phyloP scores from a whole-genome alignment of 1,284 basidiomycete genomes.

The Trichosporon asahii region DNA sequence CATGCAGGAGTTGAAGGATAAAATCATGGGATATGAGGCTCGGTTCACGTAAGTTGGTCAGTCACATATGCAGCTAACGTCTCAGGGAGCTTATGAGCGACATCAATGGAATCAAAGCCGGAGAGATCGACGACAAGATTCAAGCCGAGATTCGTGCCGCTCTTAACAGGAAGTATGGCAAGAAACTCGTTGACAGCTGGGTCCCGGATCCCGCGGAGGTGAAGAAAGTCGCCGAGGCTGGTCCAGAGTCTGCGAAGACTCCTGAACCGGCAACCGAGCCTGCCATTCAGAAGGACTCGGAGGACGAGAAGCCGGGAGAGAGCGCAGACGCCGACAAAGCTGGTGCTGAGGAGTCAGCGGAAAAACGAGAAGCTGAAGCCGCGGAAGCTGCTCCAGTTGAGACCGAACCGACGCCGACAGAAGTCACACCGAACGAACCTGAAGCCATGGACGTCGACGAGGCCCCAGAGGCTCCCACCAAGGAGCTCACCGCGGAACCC shows the following conservation, averaged over 20 bases:
- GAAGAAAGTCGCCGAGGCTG: conserved; percentile 31
- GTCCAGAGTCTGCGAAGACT: conserved; percentile 22
- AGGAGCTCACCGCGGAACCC: neutral
- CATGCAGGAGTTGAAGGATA: conserved; percentile 64
- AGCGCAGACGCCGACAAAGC: neutral
- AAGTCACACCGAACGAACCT: conserved; percentile 4
- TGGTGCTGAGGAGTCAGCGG: neutral
- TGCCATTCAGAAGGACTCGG: neutral
- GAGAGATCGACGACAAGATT: conserved; percentile 63
- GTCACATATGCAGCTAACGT: conserved; percentile 7
- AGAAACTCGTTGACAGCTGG: conserved; percentile 42
- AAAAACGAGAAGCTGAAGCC: neutral
- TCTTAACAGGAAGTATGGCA: conserved; percentile 43
- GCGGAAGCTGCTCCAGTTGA: neutral
- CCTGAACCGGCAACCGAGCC: conserved; percentile 10
- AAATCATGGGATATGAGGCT: conserved; percentile 67
- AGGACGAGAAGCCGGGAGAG: neutral
- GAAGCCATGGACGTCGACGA: conserved; percentile 14
- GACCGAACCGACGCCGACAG: neutral
- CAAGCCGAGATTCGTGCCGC: conserved; percentile 51
- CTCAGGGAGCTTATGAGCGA: conserved; percentile 38
- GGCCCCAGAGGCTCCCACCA: neutral
- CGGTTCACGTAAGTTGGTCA: conserved; percentile 64
- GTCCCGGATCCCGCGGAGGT: conserved; percentile 37
- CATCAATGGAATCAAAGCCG: conserved; percentile 65